Conservation (phyloP, 2,329 filamentous ascomycete genomes). For the Alternaria tenuissima region DNA sequence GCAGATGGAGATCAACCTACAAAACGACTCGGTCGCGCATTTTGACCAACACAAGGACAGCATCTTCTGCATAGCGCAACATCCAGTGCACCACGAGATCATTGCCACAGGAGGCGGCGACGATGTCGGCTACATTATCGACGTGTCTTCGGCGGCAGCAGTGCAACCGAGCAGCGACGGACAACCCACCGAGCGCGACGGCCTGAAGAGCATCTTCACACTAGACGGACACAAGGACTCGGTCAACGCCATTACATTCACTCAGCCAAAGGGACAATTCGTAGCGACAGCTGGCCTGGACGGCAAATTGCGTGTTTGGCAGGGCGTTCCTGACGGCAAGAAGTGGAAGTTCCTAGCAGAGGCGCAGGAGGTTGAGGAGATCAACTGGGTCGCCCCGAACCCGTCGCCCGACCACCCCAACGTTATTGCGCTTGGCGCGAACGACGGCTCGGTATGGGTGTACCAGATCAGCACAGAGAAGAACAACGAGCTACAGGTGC, state of each 20-base stretch:
- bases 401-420: conserved; percentile 77
- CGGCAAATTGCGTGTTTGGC: conserved; percentile 78
- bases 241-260: conserved; percentile 86
- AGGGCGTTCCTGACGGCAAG: conserved; percentile 59
- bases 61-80: conserved; percentile 93
- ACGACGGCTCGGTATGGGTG: conserved; percentile 93
- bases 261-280: conserved; percentile 81
- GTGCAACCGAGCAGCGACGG: conserved; percentile 69
- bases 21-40: conserved; percentile 93
- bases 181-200: conserved; percentile 63
- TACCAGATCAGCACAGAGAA: conserved; percentile 79
- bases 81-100: conserved; percentile 79
- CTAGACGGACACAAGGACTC: conserved; percentile 93
- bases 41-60: conserved; percentile 91
- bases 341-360: conserved; percentile 76
- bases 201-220: conserved; percentile 72
- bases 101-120: conserved; percentile 88
- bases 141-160: conserved; percentile 69
- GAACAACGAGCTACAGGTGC: conserved; percentile 74
- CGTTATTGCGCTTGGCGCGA: conserved; percentile 85
- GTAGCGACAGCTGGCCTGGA: conserved; percentile 88
- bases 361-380: conserved; percentile 88
- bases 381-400: conserved; percentile 87
- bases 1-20: conserved; percentile 74
- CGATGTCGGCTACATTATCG: conserved; percentile 87